Conservation (phyloP, 2,329 filamentous ascomycete genomes). For the Akanthomyces uredinophilus region DNA sequence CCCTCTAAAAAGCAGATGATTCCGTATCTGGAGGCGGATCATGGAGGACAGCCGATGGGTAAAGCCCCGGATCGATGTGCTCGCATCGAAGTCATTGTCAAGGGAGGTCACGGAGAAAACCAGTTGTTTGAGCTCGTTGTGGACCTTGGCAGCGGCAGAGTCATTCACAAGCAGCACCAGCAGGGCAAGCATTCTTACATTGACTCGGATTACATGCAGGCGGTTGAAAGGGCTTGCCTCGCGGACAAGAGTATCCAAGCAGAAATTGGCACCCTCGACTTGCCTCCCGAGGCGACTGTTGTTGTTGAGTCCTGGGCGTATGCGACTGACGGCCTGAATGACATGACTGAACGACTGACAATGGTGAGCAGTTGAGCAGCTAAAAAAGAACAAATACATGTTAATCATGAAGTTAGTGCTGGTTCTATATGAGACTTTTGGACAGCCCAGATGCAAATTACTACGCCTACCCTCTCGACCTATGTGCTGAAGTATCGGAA, state of each 20-base stretch:
- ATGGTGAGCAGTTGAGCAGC: constrained; percentile 35
- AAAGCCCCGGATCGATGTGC: constrained; percentile 30
- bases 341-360: constrained; percentile 41
- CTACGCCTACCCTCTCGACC: constrained; percentile 50
- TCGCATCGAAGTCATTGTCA: constrained; percentile 32
- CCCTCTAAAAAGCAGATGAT: constrained; percentile 44
- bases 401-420: constrained; percentile 26
- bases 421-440: constrained; percentile 32
- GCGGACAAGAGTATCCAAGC: constrained; percentile 37
- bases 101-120: constrained; percentile 13
- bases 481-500: constrained; percentile 46
- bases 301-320: constrained; percentile 53
- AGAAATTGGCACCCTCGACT: constrained; percentile 35
- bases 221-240: constrained; percentile 42
- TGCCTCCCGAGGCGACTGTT: constrained; percentile 40
- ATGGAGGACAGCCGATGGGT: constrained; percentile 18
- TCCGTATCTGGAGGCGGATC: constrained; percentile 39
- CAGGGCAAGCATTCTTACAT: constrained; percentile 42
- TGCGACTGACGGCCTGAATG: constrained; percentile 47
- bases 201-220: constrained; percentile 43
- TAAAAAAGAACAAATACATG: not conserved
- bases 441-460: constrained; percentile 45
- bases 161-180: constrained; percentile 27
- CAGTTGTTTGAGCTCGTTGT: constrained; percentile 28
- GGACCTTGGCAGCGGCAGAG: constrained; percentile 22